Percentiles rank a stretch among this genome's conserved stretches.
phyloP scores from a whole-genome alignment of 805 yeast species.

The Nakazawaea molendinolei region DNA sequence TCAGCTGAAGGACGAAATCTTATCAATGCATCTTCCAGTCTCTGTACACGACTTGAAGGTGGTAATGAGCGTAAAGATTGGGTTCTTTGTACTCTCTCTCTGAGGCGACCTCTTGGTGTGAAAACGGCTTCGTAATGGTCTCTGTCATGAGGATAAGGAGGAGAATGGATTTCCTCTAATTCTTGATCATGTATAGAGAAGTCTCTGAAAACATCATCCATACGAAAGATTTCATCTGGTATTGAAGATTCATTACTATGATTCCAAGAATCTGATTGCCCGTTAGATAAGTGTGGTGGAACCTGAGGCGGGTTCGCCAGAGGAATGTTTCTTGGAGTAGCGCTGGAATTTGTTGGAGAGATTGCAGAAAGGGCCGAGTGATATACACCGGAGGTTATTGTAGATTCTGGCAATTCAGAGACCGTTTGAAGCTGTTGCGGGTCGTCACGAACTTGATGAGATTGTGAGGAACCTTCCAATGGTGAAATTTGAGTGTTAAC shows the following conservation, averaged over 20 bases:
- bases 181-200: not conserved
- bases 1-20: constrained; percentile 28
- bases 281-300: too few species aligned
- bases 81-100: constrained; percentile 21
- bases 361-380: too few species aligned
- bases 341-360: too few species aligned
- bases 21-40: constrained; percentile 30
- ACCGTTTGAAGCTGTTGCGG: too few species aligned
- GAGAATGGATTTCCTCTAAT: not conserved
- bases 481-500: too few species aligned
- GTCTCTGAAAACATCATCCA: not conserved
- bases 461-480: too few species aligned
- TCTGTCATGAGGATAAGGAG: not conserved
- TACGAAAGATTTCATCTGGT: not conserved
- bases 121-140: constrained; percentile 1
- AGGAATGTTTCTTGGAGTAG: too few species aligned
- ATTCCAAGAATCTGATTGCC: too few species aligned
- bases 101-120: constrained; percentile 16
- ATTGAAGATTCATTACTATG: not conserved
- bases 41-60: constrained; percentile 17
- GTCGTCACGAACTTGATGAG: too few species aligned
- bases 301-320: too few species aligned
- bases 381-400: too few species aligned
- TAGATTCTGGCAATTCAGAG: too few species aligned
- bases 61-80: constrained; percentile 25